Conservation (phyloP, 176 grass and related monocot genomes). For the Hyparrhenia diplandra region DNA sequence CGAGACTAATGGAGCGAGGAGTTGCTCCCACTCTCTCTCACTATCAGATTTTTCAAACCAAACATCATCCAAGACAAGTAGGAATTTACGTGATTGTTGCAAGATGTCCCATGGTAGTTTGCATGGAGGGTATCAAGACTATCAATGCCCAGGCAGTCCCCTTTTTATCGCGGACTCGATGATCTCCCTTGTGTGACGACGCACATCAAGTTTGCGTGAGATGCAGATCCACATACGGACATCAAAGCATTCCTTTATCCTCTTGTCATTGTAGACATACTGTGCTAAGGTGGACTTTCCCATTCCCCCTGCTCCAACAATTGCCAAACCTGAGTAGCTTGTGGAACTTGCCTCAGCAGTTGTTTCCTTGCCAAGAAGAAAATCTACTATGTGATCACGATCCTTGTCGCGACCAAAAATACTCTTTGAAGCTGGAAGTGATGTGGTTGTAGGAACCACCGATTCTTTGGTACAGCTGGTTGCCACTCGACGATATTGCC, state of each 20-base stretch:
- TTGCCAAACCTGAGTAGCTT: not conserved
- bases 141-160: not conserved
- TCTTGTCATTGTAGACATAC: not conserved
- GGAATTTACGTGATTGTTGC: not conserved
- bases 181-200: not conserved
- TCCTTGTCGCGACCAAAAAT: constrained; percentile 14
- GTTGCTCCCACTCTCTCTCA: not conserved
- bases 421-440: not conserved
- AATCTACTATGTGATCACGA: not conserved
- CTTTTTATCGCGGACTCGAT: not conserved
- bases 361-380: not conserved
- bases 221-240: constrained; percentile 27
- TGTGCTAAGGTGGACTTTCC: constrained; percentile 13
- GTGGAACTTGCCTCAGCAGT: not conserved
- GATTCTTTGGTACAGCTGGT: fast-evolving
- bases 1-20: not conserved
- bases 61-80: constrained; percentile 6
- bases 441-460: not conserved
- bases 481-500: not conserved
- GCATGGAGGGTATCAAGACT: not conserved
- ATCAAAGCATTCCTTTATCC: not conserved
- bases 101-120: not conserved
- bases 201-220: not conserved
- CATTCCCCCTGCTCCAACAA: not conserved
- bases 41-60: not conserved